Evolutionary conservation across 768 basidiomycete species (phyloP).

Genomic region (Rhizopogon vesiculosus): DNA sequence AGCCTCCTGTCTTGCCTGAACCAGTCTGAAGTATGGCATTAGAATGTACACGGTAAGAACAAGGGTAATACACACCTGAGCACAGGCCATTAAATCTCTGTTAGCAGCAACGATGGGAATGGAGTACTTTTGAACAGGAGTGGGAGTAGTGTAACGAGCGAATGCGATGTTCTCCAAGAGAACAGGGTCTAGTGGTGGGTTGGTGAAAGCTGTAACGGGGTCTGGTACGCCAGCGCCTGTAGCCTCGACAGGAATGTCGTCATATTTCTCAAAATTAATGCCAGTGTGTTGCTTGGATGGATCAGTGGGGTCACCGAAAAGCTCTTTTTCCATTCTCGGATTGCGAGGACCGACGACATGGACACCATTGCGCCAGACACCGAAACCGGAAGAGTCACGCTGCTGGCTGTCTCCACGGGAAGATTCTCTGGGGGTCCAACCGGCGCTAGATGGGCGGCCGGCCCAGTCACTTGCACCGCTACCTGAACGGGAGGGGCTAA

Average conservation of each 20-base stretch:
- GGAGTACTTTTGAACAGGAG: conserved; percentile 99
- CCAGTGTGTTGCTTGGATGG: conserved; percentile 90
- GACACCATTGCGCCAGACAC: conserved; percentile 85
- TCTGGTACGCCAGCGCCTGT: conserved; percentile 98
- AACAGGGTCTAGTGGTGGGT: conserved; percentile 86
- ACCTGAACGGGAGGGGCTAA: conserved; percentile 31
- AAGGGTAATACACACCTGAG: conserved; percentile 53
- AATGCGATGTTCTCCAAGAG: conserved; percentile 92
- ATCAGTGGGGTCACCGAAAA: conserved; percentile 87
- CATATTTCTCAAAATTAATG: conserved; percentile 99
- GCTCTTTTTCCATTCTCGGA: conserved; percentile 89
- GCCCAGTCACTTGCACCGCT: conserved; percentile 33
- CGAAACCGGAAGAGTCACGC: conserved; percentile 47
- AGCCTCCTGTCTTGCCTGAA: conserved; percentile 98
- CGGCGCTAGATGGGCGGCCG: conserved; percentile 32
- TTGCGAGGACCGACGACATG: conserved; percentile 85
- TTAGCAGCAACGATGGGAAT: conserved; percentile 93
- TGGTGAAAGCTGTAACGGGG: conserved; percentile 81
- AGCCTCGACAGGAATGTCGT: conserved; percentile 98
- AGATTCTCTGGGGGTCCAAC: conserved; percentile 32
- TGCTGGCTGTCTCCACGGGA: conserved; percentile 31
- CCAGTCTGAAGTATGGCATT: conserved; percentile 65
- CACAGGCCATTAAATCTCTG: conserved; percentile 92
- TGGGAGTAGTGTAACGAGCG: conserved; percentile 93
- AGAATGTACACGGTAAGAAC: conserved; percentile 15